Base-by-base conservation (phyloP, 176 grass and related monocot genomes). In the Tillandsia fasciculata region DNA sequence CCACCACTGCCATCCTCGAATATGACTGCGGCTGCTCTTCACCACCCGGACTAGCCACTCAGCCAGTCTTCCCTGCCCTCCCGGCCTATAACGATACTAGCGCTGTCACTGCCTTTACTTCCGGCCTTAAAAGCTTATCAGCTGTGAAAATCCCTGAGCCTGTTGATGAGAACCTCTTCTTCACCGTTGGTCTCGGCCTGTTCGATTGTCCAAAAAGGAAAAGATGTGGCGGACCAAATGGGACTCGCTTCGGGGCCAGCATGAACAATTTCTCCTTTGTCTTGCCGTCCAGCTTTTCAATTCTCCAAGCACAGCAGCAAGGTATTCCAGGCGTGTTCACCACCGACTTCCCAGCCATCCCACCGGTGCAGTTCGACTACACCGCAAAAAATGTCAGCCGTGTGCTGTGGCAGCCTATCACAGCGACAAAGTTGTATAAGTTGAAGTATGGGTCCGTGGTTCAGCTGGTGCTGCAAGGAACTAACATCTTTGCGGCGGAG, bases 251-350 rank as follows among this genome's bases (percentile, higher is more conserved):
- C 70, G 64, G 78, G 13, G 88, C 88, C 27, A 96, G 93, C 86
- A 75, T 96, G 26, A 96, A 92, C 88, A 96, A 96, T 78, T 71
- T 89, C 67, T 96, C 93, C 33, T 96, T 92, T 78, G 81, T 85
- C 66, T 72, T 92, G 15, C 93, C 93, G 2, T 75, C 84, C 22
- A 81, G 67, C 67, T 15, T 75, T 50, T 92, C 93, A 63, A 78
- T 96, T 65, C 88, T 96, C 12, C 86, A 96, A 81, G 83, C 88
- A 13, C 81, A 92, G 68, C 80, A 92, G 57, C 50, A 81, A 11
- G 57, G 52, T 8, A 57, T 49, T 3, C 24, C n/a, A 1, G 61
- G 88, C n/a, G 79, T 96, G 26, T 96, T 78, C 84, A 96, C 85
- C 11, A 54, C 78, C 48, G 86, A 91, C 74, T 92, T 96, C 65